These are phyloP conservation scores for Candida glucosophila DNA, from an alignment of 1,139 yeast genomes.

Conservation along the genomic window DNA sequence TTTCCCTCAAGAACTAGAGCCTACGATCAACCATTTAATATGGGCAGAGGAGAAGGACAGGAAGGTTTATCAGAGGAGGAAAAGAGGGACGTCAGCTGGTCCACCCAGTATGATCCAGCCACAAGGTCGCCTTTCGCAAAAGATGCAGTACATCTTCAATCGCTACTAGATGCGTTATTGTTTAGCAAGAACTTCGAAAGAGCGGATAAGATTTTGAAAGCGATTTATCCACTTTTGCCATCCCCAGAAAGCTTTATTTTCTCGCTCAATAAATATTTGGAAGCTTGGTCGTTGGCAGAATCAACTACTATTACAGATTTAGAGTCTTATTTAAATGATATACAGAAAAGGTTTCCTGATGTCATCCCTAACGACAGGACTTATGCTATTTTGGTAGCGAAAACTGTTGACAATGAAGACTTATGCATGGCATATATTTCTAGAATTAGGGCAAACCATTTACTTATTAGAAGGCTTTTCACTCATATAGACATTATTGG, in stretches of 20 bases:
- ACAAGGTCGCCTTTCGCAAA: slow-evolving; percentile 41
- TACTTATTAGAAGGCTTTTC: slow-evolving; percentile 31
- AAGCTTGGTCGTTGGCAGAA: slow-evolving; percentile 23
- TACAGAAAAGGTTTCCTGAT: slow-evolving; percentile 19
- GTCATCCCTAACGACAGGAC: slow-evolving; percentile 38
- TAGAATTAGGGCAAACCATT: slow-evolving; percentile 4
- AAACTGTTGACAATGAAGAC: slow-evolving; percentile 15
- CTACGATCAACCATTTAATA: slow-evolving; percentile 15
- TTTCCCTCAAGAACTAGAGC: slow-evolving; percentile 5
- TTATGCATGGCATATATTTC: slow-evolving; percentile 5
- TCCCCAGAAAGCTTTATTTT: slow-evolving; percentile 24
- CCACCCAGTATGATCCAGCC: slow-evolving; percentile 35
- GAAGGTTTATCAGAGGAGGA: slow-evolving; percentile 11
- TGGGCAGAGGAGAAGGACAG: slow-evolving; percentile 11
- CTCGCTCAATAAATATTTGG: slow-evolving; percentile 30
- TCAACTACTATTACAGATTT: slow-evolving; percentile 18
- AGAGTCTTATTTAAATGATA: slow-evolving; percentile 17
- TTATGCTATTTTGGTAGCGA: slow-evolving; percentile 29
- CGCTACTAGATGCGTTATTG: slow-evolving; percentile 73
- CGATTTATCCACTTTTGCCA: slow-evolving; percentile 40
- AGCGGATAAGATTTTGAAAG: slow-evolving; percentile 59
- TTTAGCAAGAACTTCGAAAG: slow-evolving; percentile 60
- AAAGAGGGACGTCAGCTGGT: slow-evolving; percentile 21
- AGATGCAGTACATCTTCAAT: slow-evolving; percentile 62
- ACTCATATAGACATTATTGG: slow-evolving; percentile 64